Evolutionary conservation across 257 asterid species (phyloP).

Genomic region (Jasminum sambac): DNA sequence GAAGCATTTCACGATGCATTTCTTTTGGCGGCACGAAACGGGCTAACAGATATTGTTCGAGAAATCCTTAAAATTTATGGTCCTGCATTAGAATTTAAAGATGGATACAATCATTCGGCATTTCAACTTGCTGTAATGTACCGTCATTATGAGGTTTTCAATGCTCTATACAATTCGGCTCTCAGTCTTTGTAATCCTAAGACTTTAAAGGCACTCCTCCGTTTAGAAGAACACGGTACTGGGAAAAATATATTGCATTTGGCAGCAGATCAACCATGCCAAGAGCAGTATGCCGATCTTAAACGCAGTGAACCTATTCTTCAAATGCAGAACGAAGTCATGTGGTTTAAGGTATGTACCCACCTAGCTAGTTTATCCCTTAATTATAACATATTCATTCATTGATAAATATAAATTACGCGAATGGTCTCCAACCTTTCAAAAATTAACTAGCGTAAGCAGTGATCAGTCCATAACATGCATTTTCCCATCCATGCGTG

Average conservation of each 20-base stretch:
- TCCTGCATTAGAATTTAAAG: background rate
- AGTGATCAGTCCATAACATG: too few relatives aligned
- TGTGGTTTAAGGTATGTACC: constrained; percentile 33
- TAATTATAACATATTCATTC: too few relatives aligned
- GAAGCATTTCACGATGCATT: too few relatives aligned
- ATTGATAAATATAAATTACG: too few relatives aligned
- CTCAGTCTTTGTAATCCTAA: too few relatives aligned
- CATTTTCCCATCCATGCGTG: too few relatives aligned
- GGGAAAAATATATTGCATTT: constrained; percentile 13
- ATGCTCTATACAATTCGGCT: background rate
- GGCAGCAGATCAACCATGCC: constrained; percentile 7
- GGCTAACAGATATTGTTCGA: constrained; percentile 8
- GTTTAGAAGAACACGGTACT: too few relatives aligned
- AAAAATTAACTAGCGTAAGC: too few relatives aligned
- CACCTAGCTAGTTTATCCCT: background rate
- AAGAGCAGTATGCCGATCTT: too few relatives aligned
- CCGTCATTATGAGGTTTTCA: constrained; percentile 16
- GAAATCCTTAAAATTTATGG: constrained; percentile 11
- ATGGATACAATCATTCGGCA: background rate
- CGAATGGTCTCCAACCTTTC: too few relatives aligned
- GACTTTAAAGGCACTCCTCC: too few relatives aligned
- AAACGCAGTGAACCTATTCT: constrained; percentile 18
- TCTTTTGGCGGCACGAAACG: constrained; percentile 14
- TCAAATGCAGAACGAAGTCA: constrained; percentile 31
- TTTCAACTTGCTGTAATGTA: constrained; percentile 18